These are phyloP conservation scores for Alnus glutinosa DNA, from an alignment of 306 rosid species.

Conservation along the genomic window DNA sequence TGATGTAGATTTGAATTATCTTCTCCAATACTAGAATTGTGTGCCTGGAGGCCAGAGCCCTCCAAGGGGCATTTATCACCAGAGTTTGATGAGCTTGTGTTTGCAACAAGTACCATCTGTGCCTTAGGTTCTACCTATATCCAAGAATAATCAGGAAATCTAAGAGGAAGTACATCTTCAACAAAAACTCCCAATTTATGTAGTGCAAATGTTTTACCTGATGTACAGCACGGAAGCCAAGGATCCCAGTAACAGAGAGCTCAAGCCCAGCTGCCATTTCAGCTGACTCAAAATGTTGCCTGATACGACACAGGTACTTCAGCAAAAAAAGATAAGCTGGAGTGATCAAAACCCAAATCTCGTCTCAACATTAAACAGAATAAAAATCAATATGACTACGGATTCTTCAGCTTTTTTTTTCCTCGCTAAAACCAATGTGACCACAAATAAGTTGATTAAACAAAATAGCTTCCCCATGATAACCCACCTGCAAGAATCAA, in stretches of 20 bases:
- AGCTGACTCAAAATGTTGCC: conserved; percentile 83
- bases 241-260: conserved; percentile 89
- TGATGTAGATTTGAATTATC: conserved; percentile 30
- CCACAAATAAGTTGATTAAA: not conserved
- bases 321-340: conserved; percentile 28
- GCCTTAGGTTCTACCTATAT: conserved; percentile 88
- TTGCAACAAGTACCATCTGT: conserved; percentile 79
- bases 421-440: not conserved
- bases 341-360: conserved; percentile 14
- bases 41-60: conserved; percentile 33
- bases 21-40: conserved; percentile 37
- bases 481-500: conserved; percentile 81
- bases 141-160: conserved; percentile 26
- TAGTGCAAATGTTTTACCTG: conserved; percentile 57
- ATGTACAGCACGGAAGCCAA: conserved; percentile 87
- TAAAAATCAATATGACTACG: not conserved
- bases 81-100: conserved; percentile 42
- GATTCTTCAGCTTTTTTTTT: not conserved
- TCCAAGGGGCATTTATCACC: conserved; percentile 28
- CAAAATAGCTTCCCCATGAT: not conserved
- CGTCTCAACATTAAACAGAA: conserved; percentile 14
- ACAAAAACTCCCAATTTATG: conserved; percentile 6
- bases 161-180: conserved; percentile 23
- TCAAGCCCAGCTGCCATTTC: conserved; percentile 80
- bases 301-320: conserved; percentile 39